Evolutionary conservation across 495 filamentous ascomycete species (phyloP), one percentile per base, ranked within the genome.

Genomic region (Penicillium roqueforti): DNA sequence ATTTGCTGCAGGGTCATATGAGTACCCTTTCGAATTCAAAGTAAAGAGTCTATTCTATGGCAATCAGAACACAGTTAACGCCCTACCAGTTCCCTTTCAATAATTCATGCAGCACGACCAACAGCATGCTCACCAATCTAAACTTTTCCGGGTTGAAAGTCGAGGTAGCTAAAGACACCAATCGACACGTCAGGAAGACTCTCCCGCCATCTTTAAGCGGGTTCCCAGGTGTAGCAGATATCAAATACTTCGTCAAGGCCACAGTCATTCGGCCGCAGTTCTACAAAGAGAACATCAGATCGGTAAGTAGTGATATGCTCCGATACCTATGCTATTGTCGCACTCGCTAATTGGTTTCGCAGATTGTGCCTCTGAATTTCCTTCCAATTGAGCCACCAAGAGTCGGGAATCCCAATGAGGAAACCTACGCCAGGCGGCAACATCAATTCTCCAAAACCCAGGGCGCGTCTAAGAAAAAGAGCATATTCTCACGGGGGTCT

Each of bases 1-100:
- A 0, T 75, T 97, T 53, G 80, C 83, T 32, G 69, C 88, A 0
- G 93, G 93, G 37, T 78, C 81, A 56, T 88, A 96, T 72, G 84
- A 91, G 62, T 97, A 93, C 68, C 88, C 89, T 2, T 98, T 98
- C 67, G 69, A 80, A 29, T 95, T 98, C 79, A 95, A 95, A 75
- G 83, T 87, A 51, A 47, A 38, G n/a, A 4, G 11, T 13, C 45
- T 39, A 36, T 28, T 16, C 9, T 3, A 31, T 49, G 18, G 41
- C 11, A 16, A 4, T 11, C 9, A 6, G 3, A 20, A 11, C 10
- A 28, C 4, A 26, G 5, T 55, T 62, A 18, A 63, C 26, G 16
- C 1, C 44, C 19, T 19, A 9, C 16, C 51, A 85, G 77, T 75
- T 98, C 14, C 91, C 92, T 7, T 88, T 97, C 76, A 97, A 98